Evolutionary conservation across 768 basidiomycete genomes (phyloP), one percentile per base, ranked within the genome.

Genomic region (Xerocomellus intermedius): DNA sequence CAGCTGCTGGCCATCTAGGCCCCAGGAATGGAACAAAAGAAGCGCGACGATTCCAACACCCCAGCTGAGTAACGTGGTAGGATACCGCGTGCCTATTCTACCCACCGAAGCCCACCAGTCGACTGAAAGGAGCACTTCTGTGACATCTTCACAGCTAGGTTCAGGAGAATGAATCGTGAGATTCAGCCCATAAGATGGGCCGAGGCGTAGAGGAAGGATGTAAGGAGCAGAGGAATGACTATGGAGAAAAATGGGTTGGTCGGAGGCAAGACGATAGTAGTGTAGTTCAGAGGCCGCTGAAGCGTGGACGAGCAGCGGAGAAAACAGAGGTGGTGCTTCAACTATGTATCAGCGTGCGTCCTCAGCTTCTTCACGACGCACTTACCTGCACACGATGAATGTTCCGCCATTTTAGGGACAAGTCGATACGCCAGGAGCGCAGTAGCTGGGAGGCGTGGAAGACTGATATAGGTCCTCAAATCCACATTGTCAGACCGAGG

Each of bases 51-150:
- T 70, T 5, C 89, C 92, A 2, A 87, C 73, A 3, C 84, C 77
- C 88, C 94, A 97, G 26, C 81, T 80, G 4, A 86, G 74, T 0
- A 90, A 62, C 2, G 85, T 84, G 32, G 83, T 86, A 44, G 87
- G 80, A 72, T 92, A 98, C 22, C 96, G 78, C 17, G 84, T 74
- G 2, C 85, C 83, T 68, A 83, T 79, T 36, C 88, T 78, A 2
- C 90, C 91, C 7, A 91, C 54, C 2, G 87, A 91, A 10, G 81
- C 76, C 69, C 77, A 75, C 83, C 85, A 84, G 65, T 94, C 90
- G 8, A 96, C 65, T 14, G 72, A 70, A n/a, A 96, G 65, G 2
- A 67, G 61, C 4, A 94, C 59, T 5, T 58, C 16, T 35, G 67
- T 57, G 38, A 65, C 70, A 35, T 58, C 65, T 35, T 57, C 46